Percentiles rank a stretch among this genome's conserved stretches.
These are phyloP conservation scores for Scheffersomyces stipitis DNA, from an alignment of 805 yeast species.

Conservation along the genomic window DNA sequence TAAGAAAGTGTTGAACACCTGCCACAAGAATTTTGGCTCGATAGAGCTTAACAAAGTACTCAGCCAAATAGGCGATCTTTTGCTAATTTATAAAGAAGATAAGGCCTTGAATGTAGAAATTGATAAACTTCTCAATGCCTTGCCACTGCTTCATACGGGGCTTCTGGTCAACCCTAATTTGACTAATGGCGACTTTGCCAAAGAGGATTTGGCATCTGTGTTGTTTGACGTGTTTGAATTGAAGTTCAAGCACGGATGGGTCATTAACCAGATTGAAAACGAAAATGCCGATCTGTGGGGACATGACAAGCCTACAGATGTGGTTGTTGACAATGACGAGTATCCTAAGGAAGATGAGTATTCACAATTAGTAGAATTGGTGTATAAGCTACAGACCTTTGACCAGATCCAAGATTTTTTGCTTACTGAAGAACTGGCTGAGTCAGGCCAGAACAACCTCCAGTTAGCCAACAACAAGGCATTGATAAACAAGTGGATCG, in stretches of 20 bases:
- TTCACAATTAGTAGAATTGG: slow-evolving; percentile 16
- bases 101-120: slow-evolving; percentile 28
- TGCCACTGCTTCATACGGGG: slow-evolving; percentile 71
- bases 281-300: slow-evolving; percentile 8
- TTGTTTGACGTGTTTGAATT: slow-evolving; percentile 61
- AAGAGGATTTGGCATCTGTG: slow-evolving; percentile 49
- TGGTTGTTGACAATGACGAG: slow-evolving; percentile 3
- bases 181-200: slow-evolving; percentile 48
- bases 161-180: slow-evolving; percentile 71
- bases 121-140: slow-evolving; percentile 45
- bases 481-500: slow-evolving; percentile 42
- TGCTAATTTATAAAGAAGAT: slow-evolving; percentile 25
- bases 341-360: slow-evolving; percentile 9
- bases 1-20: slow-evolving; percentile 12
- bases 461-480: slow-evolving; percentile 11
- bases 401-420: slow-evolving; percentile 62
- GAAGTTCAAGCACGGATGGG: slow-evolving; percentile 82
- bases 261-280: slow-evolving; percentile 42
- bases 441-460: slow-evolving; percentile 8
- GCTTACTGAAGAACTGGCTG: slow-evolving; percentile 22
- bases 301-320: no score
- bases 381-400: slow-evolving; percentile 28
- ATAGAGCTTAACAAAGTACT: slow-evolving; percentile 41
- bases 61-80: slow-evolving; percentile 48
- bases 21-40: slow-evolving; percentile 10